Evolutionary conservation across 176 grass and related monocot species (phyloP).

Genomic region (Carex scoparia): DNA sequence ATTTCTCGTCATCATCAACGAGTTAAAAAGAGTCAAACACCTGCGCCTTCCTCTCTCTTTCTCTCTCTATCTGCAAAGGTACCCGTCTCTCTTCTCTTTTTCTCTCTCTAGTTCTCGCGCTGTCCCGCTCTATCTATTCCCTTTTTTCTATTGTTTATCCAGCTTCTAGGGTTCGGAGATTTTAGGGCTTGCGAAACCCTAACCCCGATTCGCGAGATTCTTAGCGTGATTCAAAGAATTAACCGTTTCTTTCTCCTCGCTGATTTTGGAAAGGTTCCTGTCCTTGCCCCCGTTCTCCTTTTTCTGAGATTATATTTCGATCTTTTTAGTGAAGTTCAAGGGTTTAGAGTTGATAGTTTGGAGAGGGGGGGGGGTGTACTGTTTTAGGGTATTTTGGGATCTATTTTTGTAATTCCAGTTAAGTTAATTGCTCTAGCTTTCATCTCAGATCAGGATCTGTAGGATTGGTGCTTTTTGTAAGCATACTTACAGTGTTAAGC

Average conservation of each 20-base stretch:
- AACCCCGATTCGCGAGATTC: slow-evolving; percentile 15
- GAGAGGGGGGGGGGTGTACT: not conserved
- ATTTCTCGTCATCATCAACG: slow-evolving; percentile 14
- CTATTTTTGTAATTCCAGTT: slow-evolving; percentile 13
- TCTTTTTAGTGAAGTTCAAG: slow-evolving; percentile 10
- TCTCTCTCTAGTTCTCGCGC: not conserved
- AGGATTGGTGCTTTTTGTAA: not conserved
- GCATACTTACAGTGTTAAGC: not conserved
- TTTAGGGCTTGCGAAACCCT: slow-evolving; percentile 30
- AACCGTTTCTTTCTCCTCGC: not conserved
- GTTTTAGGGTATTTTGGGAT: not conserved
- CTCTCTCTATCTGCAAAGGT: not conserved
- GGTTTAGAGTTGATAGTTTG: slow-evolving; percentile 15
- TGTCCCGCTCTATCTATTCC: not conserved
- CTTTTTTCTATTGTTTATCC: not conserved
- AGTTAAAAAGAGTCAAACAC: slow-evolving; percentile 37
- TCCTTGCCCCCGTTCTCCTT: not conserved
- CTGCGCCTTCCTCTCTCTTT: slow-evolving; percentile 2
- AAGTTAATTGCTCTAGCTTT: slow-evolving; percentile 1
- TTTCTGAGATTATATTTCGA: not conserved
- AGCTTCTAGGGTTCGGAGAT: slow-evolving; percentile 29
- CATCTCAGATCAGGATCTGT: slow-evolving; percentile 22
- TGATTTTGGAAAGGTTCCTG: not conserved
- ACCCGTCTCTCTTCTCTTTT: not conserved
- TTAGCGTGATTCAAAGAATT: not conserved